A percentile compares a stretch with the other conserved stretches of the same genome.
phyloP scores from a whole-genome alignment of 768 basidiomycete species.

The Podaxis sp. region DNA sequence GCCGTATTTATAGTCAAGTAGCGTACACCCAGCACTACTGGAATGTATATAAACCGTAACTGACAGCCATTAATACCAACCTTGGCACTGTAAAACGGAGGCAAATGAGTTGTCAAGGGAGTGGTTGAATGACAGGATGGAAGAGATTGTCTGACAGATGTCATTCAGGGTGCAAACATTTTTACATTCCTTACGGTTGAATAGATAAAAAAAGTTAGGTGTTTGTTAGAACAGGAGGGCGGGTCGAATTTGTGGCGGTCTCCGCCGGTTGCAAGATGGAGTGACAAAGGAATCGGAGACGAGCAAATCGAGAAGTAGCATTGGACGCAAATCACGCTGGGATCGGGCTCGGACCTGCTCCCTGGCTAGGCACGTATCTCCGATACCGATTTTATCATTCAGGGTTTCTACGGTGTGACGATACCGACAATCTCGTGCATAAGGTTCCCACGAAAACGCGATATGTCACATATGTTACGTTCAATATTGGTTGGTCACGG shows the following conservation, averaged over 20 bases:
- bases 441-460: slow-evolving; percentile 16
- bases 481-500: background rate
- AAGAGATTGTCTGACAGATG: background rate
- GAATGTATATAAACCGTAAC: background rate
- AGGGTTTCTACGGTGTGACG: background rate
- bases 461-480: slow-evolving; percentile 17
- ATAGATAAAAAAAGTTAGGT: background rate
- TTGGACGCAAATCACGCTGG: background rate
- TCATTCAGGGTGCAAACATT: background rate
- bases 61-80: background rate
- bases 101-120: slow-evolving; percentile 6
- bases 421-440: background rate
- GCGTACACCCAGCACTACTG: background rate
- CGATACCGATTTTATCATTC: background rate
- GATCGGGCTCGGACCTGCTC: background rate
- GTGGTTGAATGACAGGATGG: background rate
- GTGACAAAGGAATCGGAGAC: slow-evolving; percentile 80
- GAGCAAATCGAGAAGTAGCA: slow-evolving; percentile 54
- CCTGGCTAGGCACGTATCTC: background rate
- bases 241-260: slow-evolving; percentile 19
- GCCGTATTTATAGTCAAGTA: slow-evolving; percentile 8
- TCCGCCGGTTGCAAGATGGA: background rate
- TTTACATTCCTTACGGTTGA: slow-evolving; percentile 29
- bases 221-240: background rate
- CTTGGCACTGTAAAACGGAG: slow-evolving; percentile 1